These are phyloP conservation scores for Arthrinium phaeospermum DNA, from an alignment of 2,329 filamentous ascomycete genomes.

Conservation along the genomic window DNA sequence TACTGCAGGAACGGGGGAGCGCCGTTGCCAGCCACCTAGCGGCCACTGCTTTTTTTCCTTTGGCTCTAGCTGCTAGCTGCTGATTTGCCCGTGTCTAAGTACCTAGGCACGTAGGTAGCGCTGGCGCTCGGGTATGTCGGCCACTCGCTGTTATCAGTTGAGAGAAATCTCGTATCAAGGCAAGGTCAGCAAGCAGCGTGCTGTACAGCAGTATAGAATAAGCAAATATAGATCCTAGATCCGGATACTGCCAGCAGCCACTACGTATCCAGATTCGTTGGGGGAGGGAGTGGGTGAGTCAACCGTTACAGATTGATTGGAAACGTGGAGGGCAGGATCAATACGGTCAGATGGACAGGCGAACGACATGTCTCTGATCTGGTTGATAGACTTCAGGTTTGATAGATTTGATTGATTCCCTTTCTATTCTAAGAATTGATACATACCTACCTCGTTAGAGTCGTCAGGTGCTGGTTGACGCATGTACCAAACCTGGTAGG, in stretches of 20 bases:
- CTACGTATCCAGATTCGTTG: not conserved
- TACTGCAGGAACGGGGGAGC: slow-evolving; percentile 19
- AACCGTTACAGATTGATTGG: not conserved
- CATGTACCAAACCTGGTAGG: not conserved
- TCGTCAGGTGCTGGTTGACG: not conserved
- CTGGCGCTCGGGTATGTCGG: not conserved
- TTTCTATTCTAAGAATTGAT: not conserved
- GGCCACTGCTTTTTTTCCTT: not conserved
- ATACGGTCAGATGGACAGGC: not conserved
- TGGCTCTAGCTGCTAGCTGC: not conserved
- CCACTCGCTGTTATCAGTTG: not conserved
- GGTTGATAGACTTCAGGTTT: not conserved
- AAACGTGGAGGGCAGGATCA: not conserved
- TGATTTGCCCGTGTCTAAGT: not conserved
- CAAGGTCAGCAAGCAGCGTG: not conserved
- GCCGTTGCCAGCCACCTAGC: slow-evolving; percentile 12
- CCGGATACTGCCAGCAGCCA: not conserved
- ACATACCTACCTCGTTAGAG: not conserved
- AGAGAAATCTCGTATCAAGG: not conserved
- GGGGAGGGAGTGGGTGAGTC: not conserved
- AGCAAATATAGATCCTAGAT: not conserved
- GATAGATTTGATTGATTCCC: not conserved
- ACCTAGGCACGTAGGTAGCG: slow-evolving; percentile 15
- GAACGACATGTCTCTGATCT: not conserved
- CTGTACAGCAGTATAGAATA: not conserved